Percentiles rank a stretch among this genome's conserved stretches.
These are phyloP conservation scores for Emiliania huxleyi DNA, from an alignment of 78 protist genomes.

Conservation along the genomic window DNA sequence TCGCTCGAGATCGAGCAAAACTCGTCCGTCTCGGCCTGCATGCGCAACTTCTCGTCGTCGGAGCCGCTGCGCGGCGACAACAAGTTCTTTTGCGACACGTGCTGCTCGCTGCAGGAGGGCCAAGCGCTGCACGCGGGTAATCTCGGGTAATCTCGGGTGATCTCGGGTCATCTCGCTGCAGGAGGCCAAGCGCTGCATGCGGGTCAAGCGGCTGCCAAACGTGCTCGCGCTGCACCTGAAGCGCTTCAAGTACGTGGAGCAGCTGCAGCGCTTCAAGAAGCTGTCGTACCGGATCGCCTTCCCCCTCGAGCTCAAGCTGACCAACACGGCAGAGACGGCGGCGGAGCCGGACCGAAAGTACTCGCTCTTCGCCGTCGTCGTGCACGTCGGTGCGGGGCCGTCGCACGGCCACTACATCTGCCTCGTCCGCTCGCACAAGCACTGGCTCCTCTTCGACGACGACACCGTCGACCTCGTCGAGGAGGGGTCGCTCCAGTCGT, in stretches of 20 bases:
- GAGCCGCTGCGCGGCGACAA: conserved; percentile 72
- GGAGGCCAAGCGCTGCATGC: conserved; percentile 86
- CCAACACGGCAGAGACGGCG: not conserved
- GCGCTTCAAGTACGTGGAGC: conserved; percentile 86
- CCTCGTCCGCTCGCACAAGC: conserved; percentile 54
- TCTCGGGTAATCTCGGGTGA: too few species aligned
- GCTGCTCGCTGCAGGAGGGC: conserved; percentile 77
- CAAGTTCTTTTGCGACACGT: conserved; percentile 86
- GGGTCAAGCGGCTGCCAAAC: conserved; percentile 73
- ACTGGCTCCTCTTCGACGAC: conserved; percentile 85
- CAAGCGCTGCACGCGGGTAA: conserved; percentile 77
- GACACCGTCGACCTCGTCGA: conserved; percentile 57
- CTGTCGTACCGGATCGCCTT: conserved; percentile 79
- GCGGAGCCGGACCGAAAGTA: conserved; percentile 59
- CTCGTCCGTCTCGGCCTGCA: conserved; percentile 67
- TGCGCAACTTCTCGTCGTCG: conserved; percentile 60
- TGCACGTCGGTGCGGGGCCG: conserved; percentile 84
- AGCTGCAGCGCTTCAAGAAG: conserved; percentile 62
- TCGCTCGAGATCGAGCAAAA: conserved; percentile 79
- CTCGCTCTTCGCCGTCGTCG: conserved; percentile 75
- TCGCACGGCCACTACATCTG: conserved; percentile 85
- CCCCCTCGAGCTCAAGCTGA: conserved; percentile 74
- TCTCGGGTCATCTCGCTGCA: too few species aligned
- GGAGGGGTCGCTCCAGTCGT: not conserved
- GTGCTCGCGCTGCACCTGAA: conserved; percentile 89